A percentile compares a stretch with the other conserved stretches of the same genome.
Conservation (phyloP, 176 grass and related monocot species). For the Zoysia pacifica region DNA sequence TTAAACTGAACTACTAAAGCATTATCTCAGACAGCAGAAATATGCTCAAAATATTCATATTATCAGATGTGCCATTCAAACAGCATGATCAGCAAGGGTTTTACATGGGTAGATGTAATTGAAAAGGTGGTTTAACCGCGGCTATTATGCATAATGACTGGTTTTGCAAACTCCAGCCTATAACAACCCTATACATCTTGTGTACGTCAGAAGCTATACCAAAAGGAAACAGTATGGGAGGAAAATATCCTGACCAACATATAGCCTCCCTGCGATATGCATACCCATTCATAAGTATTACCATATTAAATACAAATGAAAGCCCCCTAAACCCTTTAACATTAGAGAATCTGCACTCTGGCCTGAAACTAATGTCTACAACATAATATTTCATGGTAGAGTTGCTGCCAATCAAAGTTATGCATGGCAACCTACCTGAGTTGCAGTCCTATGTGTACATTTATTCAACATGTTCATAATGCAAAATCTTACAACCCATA, state of each 20-base stretch:
- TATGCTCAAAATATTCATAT: background rate
- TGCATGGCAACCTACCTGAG: no score
- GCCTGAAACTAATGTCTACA: background rate
- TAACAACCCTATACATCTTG: background rate
- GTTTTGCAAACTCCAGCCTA: background rate
- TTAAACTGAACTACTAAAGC: background rate
- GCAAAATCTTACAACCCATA: no score
- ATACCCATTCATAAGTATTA: conserved; percentile 9
- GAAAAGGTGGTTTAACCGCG: background rate
- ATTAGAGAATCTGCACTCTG: background rate
- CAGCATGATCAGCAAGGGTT: background rate
- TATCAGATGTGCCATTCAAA: conserved; percentile 10
- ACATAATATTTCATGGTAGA: background rate
- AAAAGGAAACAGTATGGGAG: background rate
- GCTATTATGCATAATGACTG: background rate
- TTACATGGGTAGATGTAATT: background rate
- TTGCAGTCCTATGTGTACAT: no score
- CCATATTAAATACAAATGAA: background rate
- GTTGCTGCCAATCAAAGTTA: background rate
- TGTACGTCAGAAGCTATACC: conserved; percentile 6
- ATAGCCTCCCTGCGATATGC: background rate
- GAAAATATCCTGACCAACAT: background rate
- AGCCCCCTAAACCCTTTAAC: background rate
- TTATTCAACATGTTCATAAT: no score
- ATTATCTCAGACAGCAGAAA: background rate